phyloP scores from a whole-genome alignment of 2,329 filamentous ascomycete genomes.

The Fragosphaeria purpurea region DNA sequence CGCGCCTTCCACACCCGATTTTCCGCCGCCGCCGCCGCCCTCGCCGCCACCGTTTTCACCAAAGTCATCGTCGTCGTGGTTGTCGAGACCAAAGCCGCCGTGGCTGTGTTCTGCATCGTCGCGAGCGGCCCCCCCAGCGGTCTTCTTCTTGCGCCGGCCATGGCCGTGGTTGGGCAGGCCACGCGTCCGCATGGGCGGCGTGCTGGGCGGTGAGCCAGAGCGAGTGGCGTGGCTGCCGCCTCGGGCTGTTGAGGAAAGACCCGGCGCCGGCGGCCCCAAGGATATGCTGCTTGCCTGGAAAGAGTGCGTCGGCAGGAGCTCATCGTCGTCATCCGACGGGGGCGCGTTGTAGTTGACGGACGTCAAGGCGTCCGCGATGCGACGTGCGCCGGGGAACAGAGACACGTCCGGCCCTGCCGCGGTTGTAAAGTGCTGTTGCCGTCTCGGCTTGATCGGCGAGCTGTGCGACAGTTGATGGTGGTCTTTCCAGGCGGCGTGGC shows the following conservation, averaged over 20 bases:
- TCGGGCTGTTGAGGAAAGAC: not conserved
- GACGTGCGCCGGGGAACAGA: constrained; percentile 64
- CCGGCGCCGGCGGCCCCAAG: constrained; percentile 1
- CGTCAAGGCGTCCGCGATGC: constrained; percentile 53
- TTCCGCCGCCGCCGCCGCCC: constrained; percentile 5
- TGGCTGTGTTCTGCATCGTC: constrained; percentile 26
- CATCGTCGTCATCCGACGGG: constrained; percentile 71
- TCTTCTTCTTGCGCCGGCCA: constrained; percentile 39
- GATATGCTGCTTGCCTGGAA: constrained; percentile 44
- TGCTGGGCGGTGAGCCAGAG: constrained; percentile 74
- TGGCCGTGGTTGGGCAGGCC: constrained; percentile 24
- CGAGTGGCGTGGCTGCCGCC: constrained; percentile 23
- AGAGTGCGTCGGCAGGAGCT: constrained; percentile 66
- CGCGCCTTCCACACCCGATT: constrained; percentile 65
- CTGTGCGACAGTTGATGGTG: constrained; percentile 74
- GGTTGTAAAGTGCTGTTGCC: constrained; percentile 65
- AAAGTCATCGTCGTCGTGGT: constrained; percentile 8
- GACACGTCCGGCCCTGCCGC: constrained; percentile 63
- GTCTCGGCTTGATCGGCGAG: constrained; percentile 71
- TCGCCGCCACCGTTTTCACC: constrained; percentile 7
- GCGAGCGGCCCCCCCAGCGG: constrained; percentile 11
- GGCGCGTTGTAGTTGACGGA: constrained; percentile 49
- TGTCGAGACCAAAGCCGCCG: constrained; percentile 30
- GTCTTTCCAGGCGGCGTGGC: constrained; percentile 62
- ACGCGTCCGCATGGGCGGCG: constrained; percentile 59